Base-by-base conservation (phyloP, 371 early-diverging fungal genomes). In the Lichtheimia hyalospora region DNA sequence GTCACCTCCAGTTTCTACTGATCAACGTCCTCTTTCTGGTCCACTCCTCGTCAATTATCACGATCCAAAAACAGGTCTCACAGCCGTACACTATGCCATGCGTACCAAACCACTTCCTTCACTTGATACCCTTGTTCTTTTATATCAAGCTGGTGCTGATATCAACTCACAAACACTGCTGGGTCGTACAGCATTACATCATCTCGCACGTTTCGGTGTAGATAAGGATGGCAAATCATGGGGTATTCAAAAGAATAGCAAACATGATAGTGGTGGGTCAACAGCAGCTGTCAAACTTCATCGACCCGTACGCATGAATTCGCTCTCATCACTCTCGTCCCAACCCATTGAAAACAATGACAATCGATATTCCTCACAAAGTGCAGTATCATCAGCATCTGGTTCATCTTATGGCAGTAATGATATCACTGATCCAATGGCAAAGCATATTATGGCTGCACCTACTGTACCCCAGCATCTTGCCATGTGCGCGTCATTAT, bases 91-190 rank as follows among this genome's bases (percentile, higher is more conserved):
- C 54, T 84, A 87, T 58, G 88, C 88, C 3, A 75, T 85, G 66
- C 73, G 87, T 3, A 74, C 78, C 8, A 79, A 85, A 16, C 87
- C 87, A 0, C 57, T 88, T 13, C 83, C 83, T 2, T 82, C 83
- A 2, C 67, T 84, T 24, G 86, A 86, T 12, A 85, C 79, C 0
- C 78, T 89, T 40, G 73, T 76, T 44, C 73, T 88, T 68, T 61
- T 91, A 2, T 85, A 84, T 59, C 83, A 82, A 49, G 80, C 85
- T 7, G 90, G 90, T 4, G 86, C 84, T 0, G 85, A 88, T 48
- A 79, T 89, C 61, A 89, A 89, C 57, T 79, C 85, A 0, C 82
- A 84, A 51, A 86, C 86, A 3, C 75, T 78, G 18, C 77, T 81
- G 60, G 88, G 87, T 21, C 79, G 89, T 3, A 89, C 87, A 10